Base-by-base conservation (phyloP, 2,329 filamentous ascomycete genomes). In the Nigrospora sphaerica region DNA sequence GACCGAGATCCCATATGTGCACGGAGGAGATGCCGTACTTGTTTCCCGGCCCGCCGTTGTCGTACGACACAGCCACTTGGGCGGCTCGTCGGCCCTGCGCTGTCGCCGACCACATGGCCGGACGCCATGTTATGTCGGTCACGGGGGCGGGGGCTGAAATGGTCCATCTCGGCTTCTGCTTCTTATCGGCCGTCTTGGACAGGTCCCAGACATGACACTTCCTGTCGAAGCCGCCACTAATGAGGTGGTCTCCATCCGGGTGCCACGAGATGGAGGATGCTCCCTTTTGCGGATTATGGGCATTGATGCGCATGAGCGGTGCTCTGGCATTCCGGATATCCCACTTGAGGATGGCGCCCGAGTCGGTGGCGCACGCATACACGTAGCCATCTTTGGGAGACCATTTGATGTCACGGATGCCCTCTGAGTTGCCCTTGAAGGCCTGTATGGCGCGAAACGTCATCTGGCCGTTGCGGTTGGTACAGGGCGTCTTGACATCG, bases 1-100 rank as follows among this genome's bases (percentile, higher is more conserved):
- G 71, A 7, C 80, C 81, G n/a, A 86, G 64, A 57, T 86, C 83
- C 81, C 81, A 86, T 17, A 86, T 70, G 47, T 86, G 81, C 13
- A 85, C 78, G 0, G 73, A 69, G 28, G 72, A 77, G 38, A 78
- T 76, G 37, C 79, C 80, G 45, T 75, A 74, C 10, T 73, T 70
- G 47, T 73, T 75, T 38, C 71, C 62, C 53, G 73, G 73, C 37
- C 68, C 69, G n/a, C 59, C 57, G 53, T 80, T 79, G 48, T 83
- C 76, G 56, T 85, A 83, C 1, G 78, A 71, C 2, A 84, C 75
- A 3, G 80, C 78, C 12, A 85, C 68, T 56, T 85, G 80, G 1
- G 81, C 80, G 2, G 77, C 76, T 39, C 81, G 71, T 40, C 74
- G 72, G 4, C 74, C 78, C 51, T 80, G 77, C 0, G 78, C 75